Evolutionary conservation across 2,329 filamentous ascomycete species (phyloP).

Genomic region (Lithohypha guttulata): DNA sequence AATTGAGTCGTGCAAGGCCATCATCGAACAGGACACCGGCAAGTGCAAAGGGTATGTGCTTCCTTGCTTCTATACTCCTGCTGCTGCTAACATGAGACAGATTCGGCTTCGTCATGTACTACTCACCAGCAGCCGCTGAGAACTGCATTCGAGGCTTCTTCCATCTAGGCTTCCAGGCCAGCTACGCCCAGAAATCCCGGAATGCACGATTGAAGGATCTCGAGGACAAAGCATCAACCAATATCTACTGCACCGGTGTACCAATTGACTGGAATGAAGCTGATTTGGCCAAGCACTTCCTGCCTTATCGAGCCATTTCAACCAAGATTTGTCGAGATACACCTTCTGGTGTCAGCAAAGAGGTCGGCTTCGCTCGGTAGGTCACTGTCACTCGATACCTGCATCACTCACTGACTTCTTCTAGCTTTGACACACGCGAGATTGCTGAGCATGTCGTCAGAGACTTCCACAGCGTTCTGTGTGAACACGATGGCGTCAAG

Average conservation of each 20-base stretch:
- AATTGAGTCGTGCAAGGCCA: constrained; percentile 95
- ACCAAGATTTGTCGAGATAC: constrained; percentile 90
- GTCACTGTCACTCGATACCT: too few relatives aligned
- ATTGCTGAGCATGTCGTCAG: constrained; percentile 82
- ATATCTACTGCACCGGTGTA: constrained; percentile 95
- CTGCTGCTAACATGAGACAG: constrained; percentile 40
- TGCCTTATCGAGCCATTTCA: constrained; percentile 60
- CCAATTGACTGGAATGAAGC: constrained; percentile 86
- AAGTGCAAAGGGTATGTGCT: constrained; percentile 84
- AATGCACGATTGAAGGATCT: constrained; percentile 97
- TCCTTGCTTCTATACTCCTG: constrained; percentile 7
- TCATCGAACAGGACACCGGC: constrained; percentile 86
- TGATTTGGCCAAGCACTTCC: constrained; percentile 55
- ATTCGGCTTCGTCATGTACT: constrained; percentile 96
- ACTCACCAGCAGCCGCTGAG: constrained; percentile 76
- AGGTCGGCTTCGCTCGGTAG: constrained; percentile 93
- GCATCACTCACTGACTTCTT: too few relatives aligned
- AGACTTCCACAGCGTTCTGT: constrained; percentile 68
- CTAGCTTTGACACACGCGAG: constrained; percentile 81
- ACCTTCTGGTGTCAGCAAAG: constrained; percentile 77
- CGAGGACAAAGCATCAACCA: constrained; percentile 79
- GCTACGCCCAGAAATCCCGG: constrained; percentile 97
- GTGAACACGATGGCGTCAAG: constrained; percentile 68
- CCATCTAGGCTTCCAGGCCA: constrained; percentile 89
- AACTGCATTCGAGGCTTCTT: constrained; percentile 94